These are phyloP conservation scores for Colletotrichum neosansevieriae DNA, from an alignment of 2,329 filamentous ascomycete species.

Conservation along the genomic window DNA sequence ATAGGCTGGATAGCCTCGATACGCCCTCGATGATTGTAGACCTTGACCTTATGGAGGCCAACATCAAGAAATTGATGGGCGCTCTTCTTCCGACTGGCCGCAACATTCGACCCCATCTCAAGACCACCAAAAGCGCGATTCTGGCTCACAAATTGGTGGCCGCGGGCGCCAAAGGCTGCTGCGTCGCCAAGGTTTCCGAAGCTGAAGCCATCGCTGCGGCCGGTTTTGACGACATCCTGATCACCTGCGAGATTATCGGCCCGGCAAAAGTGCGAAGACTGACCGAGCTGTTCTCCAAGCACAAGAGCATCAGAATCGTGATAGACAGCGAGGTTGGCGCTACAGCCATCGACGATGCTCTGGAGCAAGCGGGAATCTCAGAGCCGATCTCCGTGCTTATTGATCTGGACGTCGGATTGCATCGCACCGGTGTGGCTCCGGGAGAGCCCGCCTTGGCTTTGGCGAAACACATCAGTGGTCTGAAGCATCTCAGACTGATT, in stretches of 20 bases:
- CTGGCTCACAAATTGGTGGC: slow-evolving; percentile 57
- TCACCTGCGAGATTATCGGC: slow-evolving; percentile 2
- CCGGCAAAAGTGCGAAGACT: not conserved
- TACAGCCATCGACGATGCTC: not conserved
- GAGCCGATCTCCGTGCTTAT: not conserved
- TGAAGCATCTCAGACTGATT: slow-evolving; percentile 56
- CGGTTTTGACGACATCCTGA: not conserved
- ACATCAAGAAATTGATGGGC: slow-evolving; percentile 60
- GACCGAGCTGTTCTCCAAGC: not conserved
- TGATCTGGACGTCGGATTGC: slow-evolving; percentile 1
- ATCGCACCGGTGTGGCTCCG: not conserved
- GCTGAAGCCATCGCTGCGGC: slow-evolving; percentile 55
- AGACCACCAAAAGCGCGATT: slow-evolving; percentile 63
- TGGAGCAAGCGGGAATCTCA: not conserved
- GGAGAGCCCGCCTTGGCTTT: slow-evolving; percentile 41
- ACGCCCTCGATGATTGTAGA: slow-evolving; percentile 69
- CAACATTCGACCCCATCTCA: slow-evolving; percentile 63
- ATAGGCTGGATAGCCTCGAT: slow-evolving; percentile 53
- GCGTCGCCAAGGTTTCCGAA: slow-evolving; percentile 64
- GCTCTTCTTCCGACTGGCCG: slow-evolving; percentile 59
- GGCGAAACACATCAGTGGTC: slow-evolving; percentile 51
- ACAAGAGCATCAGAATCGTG: not conserved
- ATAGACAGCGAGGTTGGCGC: not conserved
- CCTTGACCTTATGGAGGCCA: slow-evolving; percentile 63
- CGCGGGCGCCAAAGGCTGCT: slow-evolving; percentile 63